Evolutionary conservation across 768 basidiomycete genomes (phyloP), one percentile per base, ranked within the genome.

Genomic region (Podaxis carcinomalis): DNA sequence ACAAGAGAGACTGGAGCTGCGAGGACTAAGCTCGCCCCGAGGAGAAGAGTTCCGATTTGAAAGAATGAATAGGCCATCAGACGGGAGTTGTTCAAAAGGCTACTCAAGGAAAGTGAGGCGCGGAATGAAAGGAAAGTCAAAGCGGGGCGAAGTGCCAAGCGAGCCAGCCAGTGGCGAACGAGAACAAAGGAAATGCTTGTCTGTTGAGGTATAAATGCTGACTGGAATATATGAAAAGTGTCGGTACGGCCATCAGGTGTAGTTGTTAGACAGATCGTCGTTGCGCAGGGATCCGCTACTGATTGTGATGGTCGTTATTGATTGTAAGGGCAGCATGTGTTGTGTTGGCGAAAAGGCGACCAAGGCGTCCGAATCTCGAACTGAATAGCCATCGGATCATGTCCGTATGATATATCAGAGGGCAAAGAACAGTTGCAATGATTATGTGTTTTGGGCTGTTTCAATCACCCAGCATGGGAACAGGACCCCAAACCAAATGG

Each of bases 1-100:
- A 50, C 73, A 14, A 71, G 61, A 25, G 56, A 13, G 25, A 50
- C 60, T 51, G 77, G 73, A 21, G 63, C 3, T 4, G 77, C 71
- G 35, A 23, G 42, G 28, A 25, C 50, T 5, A 42, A 19, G 28
- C 5, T 64, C 25, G 51, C 61, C 42, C 53, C 59, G 13, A 61
- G 52, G 21, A 61, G 35, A 36, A 61, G 44, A 21, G 53, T 55
- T 9, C 35, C 44, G 3, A 39, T 35, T 25, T 39, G 52, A 55
- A 61, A 3, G 36, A 55, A 46, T 27, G 52, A 28, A 37, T 55
- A 37, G 7, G 23, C 59, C 59, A 61, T 61, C 52, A 21, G n/a
- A 13, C 40, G n/a, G 5, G 19, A 9, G 32, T 32, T 32, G 32
- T 27, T 49, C 21, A 25, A 47, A 47, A 47, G 46, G 19, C n/a